A percentile compares a stretch with the other conserved stretches of the same genome.
phyloP scores from a whole-genome alignment of 2,329 filamentous ascomycete species.

The Colletotrichum simmondsii region DNA sequence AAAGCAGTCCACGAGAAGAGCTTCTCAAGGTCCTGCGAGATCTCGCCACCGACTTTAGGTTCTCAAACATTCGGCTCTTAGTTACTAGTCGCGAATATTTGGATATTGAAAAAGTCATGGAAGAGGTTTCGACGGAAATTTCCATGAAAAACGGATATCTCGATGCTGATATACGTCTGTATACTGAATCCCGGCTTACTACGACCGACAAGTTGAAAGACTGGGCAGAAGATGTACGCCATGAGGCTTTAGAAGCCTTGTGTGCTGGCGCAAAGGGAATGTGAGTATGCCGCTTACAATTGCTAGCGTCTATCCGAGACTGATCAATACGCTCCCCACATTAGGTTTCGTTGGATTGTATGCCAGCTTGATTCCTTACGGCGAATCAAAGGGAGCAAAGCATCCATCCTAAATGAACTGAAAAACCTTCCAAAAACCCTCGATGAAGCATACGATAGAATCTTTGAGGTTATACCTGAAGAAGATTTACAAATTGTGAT shows the following conservation, averaged over 20 bases:
- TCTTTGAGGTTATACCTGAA: neutral
- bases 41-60: neutral
- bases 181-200: fast-evolving
- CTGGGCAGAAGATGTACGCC: neutral
- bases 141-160: neutral
- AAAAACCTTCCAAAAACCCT: neutral
- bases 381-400: neutral
- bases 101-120: neutral
- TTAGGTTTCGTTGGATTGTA: slow-evolving; percentile 7
- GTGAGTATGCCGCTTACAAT: neutral
- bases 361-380: neutral
- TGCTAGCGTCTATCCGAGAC: neutral
- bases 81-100: neutral
- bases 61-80: neutral
- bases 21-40: neutral
- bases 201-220: fast-evolving
- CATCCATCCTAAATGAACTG: neutral
- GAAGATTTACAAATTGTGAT: neutral
- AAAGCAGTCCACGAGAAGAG: neutral
- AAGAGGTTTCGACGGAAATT: neutral
- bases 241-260: neutral
- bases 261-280: neutral
- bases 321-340: neutral
- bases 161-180: neutral
- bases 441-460: neutral